Percentiles rank a stretch among this genome's conserved stretches.
phyloP scores from a whole-genome alignment of 208 protist genomes.

The Acanthamoeba castellanii region DNA sequence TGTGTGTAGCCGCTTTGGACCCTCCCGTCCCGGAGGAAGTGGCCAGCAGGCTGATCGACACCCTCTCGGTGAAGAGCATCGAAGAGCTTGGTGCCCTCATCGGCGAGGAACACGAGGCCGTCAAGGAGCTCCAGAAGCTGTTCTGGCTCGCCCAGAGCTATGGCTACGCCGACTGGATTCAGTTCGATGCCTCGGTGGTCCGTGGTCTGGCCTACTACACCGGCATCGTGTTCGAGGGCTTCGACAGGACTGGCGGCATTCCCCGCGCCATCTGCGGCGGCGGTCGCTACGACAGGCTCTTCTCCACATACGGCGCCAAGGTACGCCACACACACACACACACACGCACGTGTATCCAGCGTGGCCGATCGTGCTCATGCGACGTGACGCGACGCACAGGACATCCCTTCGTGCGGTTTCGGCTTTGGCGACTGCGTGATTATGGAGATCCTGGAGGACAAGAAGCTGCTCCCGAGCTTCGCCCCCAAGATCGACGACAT shows the following conservation, averaged over 20 bases:
- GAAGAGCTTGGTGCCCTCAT: slow-evolving; percentile 91
- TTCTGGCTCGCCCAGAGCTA: slow-evolving; percentile 93
- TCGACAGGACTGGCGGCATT: slow-evolving; percentile 94
- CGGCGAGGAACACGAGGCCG: slow-evolving; percentile 90
- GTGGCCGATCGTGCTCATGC: too few relatives aligned
- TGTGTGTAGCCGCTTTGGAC: neutral
- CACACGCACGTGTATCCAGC: too few relatives aligned
- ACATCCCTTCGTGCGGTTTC: slow-evolving; percentile 95
- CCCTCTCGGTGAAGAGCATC: slow-evolving; percentile 90
- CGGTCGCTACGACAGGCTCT: slow-evolving; percentile 96
- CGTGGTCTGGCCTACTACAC: slow-evolving; percentile 97
- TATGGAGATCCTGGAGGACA: slow-evolving; percentile 94
- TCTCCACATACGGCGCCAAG: slow-evolving; percentile 95
- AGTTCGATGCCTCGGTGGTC: slow-evolving; percentile 84
- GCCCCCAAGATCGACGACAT: slow-evolving; percentile 80
- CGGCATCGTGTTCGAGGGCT: slow-evolving; percentile 97
- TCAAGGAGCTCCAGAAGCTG: slow-evolving; percentile 92
- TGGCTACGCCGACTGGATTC: slow-evolving; percentile 95
- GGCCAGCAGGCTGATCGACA: slow-evolving; percentile 55
- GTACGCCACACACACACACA: slow-evolving; percentile 11
- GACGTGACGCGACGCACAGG: slow-evolving; percentile 77
- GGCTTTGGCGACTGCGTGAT: slow-evolving; percentile 97
- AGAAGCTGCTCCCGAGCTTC: slow-evolving; percentile 89
- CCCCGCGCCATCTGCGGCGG: slow-evolving; percentile 95
- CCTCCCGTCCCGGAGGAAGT: neutral